These are phyloP conservation scores for Aspergillus terreus DNA, from an alignment of 2,329 filamentous ascomycete genomes.

Conservation along the genomic window DNA sequence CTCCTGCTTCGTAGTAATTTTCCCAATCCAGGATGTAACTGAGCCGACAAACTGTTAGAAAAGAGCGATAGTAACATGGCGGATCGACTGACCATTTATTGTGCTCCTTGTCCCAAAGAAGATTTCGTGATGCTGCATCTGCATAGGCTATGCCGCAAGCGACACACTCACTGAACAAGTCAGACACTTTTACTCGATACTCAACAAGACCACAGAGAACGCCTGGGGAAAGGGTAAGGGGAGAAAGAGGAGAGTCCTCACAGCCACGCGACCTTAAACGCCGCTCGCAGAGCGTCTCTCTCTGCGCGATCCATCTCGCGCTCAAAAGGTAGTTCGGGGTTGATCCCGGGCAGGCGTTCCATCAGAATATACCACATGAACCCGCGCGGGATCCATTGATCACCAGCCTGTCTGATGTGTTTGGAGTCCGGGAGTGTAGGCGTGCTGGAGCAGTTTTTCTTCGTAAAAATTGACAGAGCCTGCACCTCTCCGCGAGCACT, in stretches of 20 bases:
- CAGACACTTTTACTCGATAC: too few relatives aligned
- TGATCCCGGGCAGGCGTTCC: conserved; percentile 1
- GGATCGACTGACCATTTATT: conserved; percentile 1
- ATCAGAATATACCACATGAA: conserved; percentile 1
- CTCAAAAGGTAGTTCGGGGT: not conserved
- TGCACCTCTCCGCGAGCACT: not conserved
- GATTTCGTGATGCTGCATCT: not conserved
- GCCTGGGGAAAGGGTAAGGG: too few relatives aligned
- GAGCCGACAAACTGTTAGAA: not conserved
- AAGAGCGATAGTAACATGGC: not conserved
- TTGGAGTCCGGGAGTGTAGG: not conserved
- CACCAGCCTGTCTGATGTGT: not conserved
- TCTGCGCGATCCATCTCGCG: not conserved
- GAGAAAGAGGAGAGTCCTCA: too few relatives aligned
- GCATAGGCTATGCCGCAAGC: not conserved
- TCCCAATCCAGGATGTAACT: conserved; percentile 1
- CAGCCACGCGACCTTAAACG: conserved; percentile 4
- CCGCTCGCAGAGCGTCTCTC: not conserved
- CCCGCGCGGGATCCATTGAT: conserved; percentile 2
- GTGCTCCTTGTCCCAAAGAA: not conserved
- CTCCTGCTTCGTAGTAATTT: not conserved
- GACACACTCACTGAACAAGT: not conserved
- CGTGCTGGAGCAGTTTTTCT: not conserved
- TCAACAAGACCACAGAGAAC: too few relatives aligned
- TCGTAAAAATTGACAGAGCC: not conserved